These are phyloP conservation scores for Echeveria elegans DNA, from an alignment of 164 flowering plant genomes.

Conservation along the genomic window DNA sequence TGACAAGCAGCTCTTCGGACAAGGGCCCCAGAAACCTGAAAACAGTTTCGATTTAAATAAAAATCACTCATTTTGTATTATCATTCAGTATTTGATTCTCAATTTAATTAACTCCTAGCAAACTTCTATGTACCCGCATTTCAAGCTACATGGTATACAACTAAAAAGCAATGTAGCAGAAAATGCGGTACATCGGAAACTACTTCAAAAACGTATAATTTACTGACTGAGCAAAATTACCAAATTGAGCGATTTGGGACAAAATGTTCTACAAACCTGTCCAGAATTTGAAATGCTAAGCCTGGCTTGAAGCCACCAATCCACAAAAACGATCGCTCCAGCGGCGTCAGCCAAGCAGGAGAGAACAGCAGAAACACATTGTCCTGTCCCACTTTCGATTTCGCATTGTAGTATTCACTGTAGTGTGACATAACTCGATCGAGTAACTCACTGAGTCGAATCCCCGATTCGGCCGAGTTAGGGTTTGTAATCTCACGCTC, in stretches of 20 bases:
- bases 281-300: constrained; percentile 6
- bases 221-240: no score
- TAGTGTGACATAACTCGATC: constrained; percentile 11
- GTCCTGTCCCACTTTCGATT: not conserved
- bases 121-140: no score
- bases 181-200: no score
- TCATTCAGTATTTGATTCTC: no score
- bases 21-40: not conserved
- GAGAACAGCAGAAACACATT: constrained; percentile 11
- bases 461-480: not conserved
- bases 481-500: not conserved
- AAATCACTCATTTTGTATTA: no score
- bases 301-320: constrained; percentile 13
- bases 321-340: constrained; percentile 11
- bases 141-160: no score
- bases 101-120: no score
- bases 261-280: constrained; percentile 10
- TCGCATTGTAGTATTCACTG: constrained; percentile 12
- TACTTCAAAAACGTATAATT: no score
- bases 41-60: no score
- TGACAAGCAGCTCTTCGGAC: not conserved
- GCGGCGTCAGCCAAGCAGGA: constrained; percentile 10
- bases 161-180: no score
- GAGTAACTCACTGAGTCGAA: not conserved
- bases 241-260: no score